These are phyloP conservation scores for Aspergillus bertholletiae DNA, from an alignment of 495 filamentous ascomycete genomes.

Conservation along the genomic window DNA sequence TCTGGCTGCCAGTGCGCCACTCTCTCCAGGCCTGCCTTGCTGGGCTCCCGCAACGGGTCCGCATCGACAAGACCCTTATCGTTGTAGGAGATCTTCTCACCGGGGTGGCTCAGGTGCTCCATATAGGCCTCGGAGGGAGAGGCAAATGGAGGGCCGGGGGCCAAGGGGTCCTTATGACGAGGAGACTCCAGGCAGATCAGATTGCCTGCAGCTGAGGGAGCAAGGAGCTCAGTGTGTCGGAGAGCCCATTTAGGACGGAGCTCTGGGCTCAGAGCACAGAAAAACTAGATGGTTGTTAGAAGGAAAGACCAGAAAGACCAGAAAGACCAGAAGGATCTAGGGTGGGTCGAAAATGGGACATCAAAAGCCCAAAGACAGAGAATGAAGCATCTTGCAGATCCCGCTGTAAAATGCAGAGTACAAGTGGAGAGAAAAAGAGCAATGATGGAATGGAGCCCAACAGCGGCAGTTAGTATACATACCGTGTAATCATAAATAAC, in stretches of 20 bases:
- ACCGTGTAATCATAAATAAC: constrained; percentile 75
- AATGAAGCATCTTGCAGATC: constrained; percentile 11
- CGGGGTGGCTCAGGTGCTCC: constrained; percentile 47
- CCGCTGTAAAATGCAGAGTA: constrained; percentile 6
- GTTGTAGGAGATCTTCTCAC: constrained; percentile 29
- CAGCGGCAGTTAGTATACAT: constrained; percentile 15
- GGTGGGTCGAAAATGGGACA: constrained; percentile 9
- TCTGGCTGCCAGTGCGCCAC: constrained; percentile 56
- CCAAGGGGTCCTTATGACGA: not conserved
- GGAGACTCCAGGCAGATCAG: constrained; percentile 55
- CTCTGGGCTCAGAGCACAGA: constrained; percentile 59
- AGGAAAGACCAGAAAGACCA: constrained; percentile 2
- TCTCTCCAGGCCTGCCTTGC: constrained; percentile 39
- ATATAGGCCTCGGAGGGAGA: constrained; percentile 22
- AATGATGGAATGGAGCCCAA: no score
- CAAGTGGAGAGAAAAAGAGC: not conserved
- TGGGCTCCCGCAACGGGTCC: constrained; percentile 2
- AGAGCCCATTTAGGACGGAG: constrained; percentile 58
- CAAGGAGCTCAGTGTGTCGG: constrained; percentile 53
- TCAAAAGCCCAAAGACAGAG: constrained; percentile 8
- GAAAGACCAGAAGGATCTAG: constrained; percentile 5
- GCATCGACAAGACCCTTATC: constrained; percentile 51
- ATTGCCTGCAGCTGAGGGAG: constrained; percentile 36
- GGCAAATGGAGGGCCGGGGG: not conserved
- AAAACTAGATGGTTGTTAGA: constrained; percentile 50